Evolutionary conservation across 176 grass and related monocot genomes (phyloP).

Genomic region (Paspalum vaginatum): DNA sequence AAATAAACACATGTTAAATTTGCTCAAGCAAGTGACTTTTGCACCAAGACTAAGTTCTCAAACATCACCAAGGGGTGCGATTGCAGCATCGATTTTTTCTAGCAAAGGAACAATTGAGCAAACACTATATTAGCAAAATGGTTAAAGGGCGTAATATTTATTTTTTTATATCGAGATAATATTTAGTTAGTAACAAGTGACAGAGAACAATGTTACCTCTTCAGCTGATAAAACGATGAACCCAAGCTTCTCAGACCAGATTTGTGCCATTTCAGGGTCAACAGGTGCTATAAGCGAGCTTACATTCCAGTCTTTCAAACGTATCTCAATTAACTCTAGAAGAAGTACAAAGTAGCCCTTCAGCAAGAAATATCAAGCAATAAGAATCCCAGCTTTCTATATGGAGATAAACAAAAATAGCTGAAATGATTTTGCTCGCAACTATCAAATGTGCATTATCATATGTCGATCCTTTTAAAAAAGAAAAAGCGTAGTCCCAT

Average conservation of each 20-base stretch:
- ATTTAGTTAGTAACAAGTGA: constrained; percentile 10
- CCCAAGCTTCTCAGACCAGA: constrained; percentile 81
- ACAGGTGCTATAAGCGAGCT: constrained; percentile 50
- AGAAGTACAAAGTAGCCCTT: constrained; percentile 77
- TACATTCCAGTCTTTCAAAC: constrained; percentile 54
- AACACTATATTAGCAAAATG: not conserved
- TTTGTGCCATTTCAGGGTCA: constrained; percentile 59
- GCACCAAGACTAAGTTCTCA: constrained; percentile 43
- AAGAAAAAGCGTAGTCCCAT: not conserved
- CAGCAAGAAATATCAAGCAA: constrained; percentile 25
- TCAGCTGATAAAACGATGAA: constrained; percentile 67
- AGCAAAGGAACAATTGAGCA: constrained; percentile 22
- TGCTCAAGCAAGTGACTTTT: constrained; percentile 53
- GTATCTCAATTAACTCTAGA: constrained; percentile 56
- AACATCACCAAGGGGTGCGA: constrained; percentile 52
- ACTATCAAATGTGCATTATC: constrained; percentile 14
- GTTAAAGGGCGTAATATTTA: not conserved
- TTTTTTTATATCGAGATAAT: not conserved
- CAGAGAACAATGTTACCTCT: constrained; percentile 45
- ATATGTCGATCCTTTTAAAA: not conserved
- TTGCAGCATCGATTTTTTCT: constrained; percentile 46
- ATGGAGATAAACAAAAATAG: not conserved
- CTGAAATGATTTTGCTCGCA: not conserved
- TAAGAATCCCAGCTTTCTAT: not conserved
- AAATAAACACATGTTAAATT: not conserved